phyloP scores from a whole-genome alignment of 2,329 filamentous ascomycete genomes.

The Didymella exigua region DNA sequence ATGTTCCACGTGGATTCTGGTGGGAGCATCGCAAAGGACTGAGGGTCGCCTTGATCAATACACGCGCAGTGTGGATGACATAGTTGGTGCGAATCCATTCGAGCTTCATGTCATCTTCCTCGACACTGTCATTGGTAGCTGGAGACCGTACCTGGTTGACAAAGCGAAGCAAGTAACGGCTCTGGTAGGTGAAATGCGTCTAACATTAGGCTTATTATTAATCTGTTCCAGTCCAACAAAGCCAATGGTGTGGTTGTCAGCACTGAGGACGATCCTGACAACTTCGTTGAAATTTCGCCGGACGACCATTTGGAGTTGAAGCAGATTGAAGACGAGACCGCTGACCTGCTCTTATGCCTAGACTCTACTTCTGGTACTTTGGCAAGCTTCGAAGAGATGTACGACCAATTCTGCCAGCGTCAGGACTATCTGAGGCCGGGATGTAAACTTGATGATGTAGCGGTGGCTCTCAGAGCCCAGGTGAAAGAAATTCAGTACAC shows the following conservation, averaged over 20 bases:
- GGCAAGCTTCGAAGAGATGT: slow-evolving; percentile 4
- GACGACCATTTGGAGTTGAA: slow-evolving; percentile 29
- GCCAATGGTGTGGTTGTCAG: background rate
- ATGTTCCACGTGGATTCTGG: slow-evolving; percentile 8
- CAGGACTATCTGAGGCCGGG: background rate
- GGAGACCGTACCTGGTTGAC: slow-evolving; percentile 26
- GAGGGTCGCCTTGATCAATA: background rate
- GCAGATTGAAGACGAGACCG: slow-evolving; percentile 25
- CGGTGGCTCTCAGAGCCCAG: background rate
- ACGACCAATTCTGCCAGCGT: background rate
- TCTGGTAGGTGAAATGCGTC: background rate
- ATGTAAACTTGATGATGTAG: background rate
- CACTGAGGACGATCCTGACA: background rate
- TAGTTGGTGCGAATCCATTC: slow-evolving; percentile 23
- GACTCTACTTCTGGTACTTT: slow-evolving; percentile 29
- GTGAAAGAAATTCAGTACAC: background rate
- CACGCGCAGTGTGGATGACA: background rate
- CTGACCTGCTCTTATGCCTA: slow-evolving; percentile 27
- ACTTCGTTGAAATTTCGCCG: slow-evolving; percentile 20
- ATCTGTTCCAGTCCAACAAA: background rate
- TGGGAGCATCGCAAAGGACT: background rate
- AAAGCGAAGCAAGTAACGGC: slow-evolving; percentile 11
- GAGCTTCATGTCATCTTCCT: slow-evolving; percentile 34
- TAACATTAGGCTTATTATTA: background rate
- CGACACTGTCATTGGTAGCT: slow-evolving; percentile 24